Evolutionary conservation across 768 basidiomycete genomes (phyloP), one percentile per base, ranked within the genome.

Genomic region (Phlebiopsis gigantea): DNA sequence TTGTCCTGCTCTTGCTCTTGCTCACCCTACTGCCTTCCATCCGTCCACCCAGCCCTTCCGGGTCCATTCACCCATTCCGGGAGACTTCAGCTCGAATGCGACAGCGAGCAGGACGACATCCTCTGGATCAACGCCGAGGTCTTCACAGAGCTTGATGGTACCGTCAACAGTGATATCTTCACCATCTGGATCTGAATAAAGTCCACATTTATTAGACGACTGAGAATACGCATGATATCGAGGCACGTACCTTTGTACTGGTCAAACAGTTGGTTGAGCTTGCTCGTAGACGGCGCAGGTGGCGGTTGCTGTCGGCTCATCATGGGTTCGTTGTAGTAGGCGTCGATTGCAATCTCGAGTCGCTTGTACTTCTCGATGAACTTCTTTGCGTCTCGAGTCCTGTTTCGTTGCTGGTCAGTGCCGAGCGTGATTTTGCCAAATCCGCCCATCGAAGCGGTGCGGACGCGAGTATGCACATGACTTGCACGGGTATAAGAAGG

Each of bases 61-160:
- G 29, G 74, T 76, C 85, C 91, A 96, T 56, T 79, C 75, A 1
- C 88, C 91, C 51, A 95, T 74, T 57, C 73, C 64, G 0, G 87
- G 87, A 4, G 88, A 88, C 65, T 88, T 85, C 24, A 93, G 78
- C 63, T 93, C 89, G 63, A 78, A 90, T 8, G 92, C 93, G 41
- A 96, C 73, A 5, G 88, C 83, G 43, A 95, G 79, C 51, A 95
- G 74, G 7, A 92, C 89, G 22, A 90, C 85, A 63, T 94, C 89
- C 60, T 91, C 90, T 1, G 86, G 87, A 62, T 89, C 75, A 15
- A 90, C 83, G 1, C 66, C 72, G 1, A 91, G 73, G 63, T 89
- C 89, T 62, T 80, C 73, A 59, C 92, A 91, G 46, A 93, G 72
- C 66, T 74, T 77, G 69, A 93, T 82, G 19, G 93, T 94, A 0